Evolutionary conservation across 2,329 filamentous ascomycete species (phyloP).

Genomic region (Annulohypoxylon truncatum): DNA sequence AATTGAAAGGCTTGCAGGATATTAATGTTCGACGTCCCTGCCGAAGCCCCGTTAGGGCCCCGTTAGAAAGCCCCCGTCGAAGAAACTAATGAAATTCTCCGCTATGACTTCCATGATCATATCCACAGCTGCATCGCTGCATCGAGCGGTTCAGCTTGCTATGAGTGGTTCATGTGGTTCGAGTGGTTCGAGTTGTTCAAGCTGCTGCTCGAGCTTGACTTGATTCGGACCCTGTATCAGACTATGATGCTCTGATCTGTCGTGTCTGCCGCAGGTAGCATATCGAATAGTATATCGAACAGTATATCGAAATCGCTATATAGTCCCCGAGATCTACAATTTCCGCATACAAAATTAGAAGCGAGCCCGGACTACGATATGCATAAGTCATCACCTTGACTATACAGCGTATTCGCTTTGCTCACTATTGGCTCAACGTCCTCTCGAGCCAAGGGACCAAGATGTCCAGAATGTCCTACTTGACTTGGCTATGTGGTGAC

Average conservation of each 20-base stretch:
- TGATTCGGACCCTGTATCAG: constrained; percentile 30
- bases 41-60: not conserved
- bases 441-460: constrained; percentile 12
- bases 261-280: constrained; percentile 14
- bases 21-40: constrained; percentile 14
- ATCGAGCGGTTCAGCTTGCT: not conserved
- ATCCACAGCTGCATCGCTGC: constrained; percentile 4
- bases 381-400: constrained; percentile 10
- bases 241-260: constrained; percentile 37
- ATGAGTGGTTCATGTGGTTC: not conserved
- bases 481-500: constrained; percentile 20
- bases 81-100: constrained; percentile 29
- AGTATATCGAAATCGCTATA: constrained; percentile 7
- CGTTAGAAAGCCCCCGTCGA: not conserved
- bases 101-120: constrained; percentile 24
- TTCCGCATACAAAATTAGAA: constrained; percentile 18
- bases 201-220: constrained; percentile 17
- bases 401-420: constrained; percentile 10
- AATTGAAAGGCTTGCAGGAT: constrained; percentile 26
- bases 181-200: constrained; percentile 5
- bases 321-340: constrained; percentile 20
- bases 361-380: constrained; percentile 1
- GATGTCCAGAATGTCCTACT: not conserved
- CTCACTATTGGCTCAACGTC: constrained; percentile 4
- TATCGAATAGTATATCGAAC: constrained; percentile 5